Percentiles rank a stretch among this genome's conserved stretches.
These are phyloP conservation scores for Sclerotinia spermophila DNA, from an alignment of 2,329 filamentous ascomycete species.

Conservation along the genomic window DNA sequence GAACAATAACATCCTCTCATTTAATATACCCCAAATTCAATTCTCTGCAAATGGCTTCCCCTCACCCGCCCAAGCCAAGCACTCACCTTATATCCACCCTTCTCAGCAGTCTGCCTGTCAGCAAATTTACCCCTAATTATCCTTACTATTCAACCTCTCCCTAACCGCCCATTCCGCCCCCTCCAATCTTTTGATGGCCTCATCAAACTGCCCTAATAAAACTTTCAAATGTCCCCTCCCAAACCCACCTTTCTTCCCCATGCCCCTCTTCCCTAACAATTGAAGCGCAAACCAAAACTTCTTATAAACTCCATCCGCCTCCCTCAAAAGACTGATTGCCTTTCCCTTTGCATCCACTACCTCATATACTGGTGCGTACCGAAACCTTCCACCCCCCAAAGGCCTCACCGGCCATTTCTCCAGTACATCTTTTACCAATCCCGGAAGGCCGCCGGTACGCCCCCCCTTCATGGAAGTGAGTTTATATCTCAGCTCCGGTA, in stretches of 20 bases:
- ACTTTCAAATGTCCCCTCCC: neutral
- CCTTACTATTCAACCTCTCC: neutral
- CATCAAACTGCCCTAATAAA: neutral
- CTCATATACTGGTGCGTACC: neutral
- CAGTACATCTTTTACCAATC: neutral
- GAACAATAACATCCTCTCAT: neutral
- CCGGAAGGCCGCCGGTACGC: neutral
- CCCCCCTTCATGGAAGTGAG: neutral
- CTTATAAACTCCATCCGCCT: neutral
- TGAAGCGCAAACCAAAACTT: neutral
- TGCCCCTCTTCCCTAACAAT: neutral
- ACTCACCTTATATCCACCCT: neutral
- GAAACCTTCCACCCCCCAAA: neutral
- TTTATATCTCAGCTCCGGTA: neutral
- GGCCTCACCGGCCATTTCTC: neutral
- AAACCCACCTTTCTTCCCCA: neutral
- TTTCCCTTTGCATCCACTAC: neutral
- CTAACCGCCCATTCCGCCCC: neutral
- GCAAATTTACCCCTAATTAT: neutral
- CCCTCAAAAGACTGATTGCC: neutral
- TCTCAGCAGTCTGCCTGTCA: neutral
- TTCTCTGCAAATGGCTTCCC: neutral
- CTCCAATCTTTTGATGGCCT: neutral
- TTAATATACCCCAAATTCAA: no score
- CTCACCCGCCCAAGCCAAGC: neutral